Evolutionary conservation across 2,329 filamentous ascomycete species (phyloP).

Genomic region (Huntiella decipiens): DNA sequence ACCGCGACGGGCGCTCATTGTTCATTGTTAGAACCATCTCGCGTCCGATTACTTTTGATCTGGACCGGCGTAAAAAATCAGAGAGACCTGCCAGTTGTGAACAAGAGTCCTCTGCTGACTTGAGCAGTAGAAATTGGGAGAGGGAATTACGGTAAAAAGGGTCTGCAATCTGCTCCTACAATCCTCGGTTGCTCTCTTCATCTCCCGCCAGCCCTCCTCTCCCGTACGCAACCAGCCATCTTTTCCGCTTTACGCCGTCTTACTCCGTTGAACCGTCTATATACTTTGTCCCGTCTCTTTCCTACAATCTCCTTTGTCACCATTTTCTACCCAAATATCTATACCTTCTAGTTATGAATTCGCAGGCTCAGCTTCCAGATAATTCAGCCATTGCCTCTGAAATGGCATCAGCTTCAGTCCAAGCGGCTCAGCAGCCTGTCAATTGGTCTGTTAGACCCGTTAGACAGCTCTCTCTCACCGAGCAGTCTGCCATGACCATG

Average conservation of each 20-base stretch:
- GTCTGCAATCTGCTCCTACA: constrained; percentile 4
- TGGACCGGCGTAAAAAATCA: constrained; percentile 1
- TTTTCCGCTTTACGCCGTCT: neutral
- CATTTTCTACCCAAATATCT: neutral
- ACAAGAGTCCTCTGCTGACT: constrained; percentile 1
- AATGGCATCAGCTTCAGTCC: constrained; percentile 1
- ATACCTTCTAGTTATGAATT: neutral
- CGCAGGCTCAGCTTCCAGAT: neutral
- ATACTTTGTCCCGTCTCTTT: too few species aligned
- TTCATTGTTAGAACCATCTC: constrained; percentile 1
- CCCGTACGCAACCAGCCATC: too few species aligned
- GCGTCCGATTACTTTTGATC: constrained; percentile 11
- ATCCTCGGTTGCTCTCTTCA: neutral
- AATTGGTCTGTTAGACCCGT: neutral
- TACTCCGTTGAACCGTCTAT: too few species aligned
- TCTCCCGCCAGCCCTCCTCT: neutral
- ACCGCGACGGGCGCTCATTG: constrained; percentile 9
- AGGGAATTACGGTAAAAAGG: constrained; percentile 4
- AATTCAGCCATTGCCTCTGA: constrained; percentile 1
- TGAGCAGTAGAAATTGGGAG: constrained; percentile 6
- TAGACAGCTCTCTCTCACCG: constrained; percentile 1
- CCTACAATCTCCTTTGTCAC: too few species aligned
- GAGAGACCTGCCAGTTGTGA: constrained; percentile 1
- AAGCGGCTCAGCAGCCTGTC: neutral
- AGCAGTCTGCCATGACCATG: constrained; percentile 4